These are phyloP conservation scores for Prinsepia uniflora DNA, from an alignment of 306 rosid species.

Conservation along the genomic window DNA sequence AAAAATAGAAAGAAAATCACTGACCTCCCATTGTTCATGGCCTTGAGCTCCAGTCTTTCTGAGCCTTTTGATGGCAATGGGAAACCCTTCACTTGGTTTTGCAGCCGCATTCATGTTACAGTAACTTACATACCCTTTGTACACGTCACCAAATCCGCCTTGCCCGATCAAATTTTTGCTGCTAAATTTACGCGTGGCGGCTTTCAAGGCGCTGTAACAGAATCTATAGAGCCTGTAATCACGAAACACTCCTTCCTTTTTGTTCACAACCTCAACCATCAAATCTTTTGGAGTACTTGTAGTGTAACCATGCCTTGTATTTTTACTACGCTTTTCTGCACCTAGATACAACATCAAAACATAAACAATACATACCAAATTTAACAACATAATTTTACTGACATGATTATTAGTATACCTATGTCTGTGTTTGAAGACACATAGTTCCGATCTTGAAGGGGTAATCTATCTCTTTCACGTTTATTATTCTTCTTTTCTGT, in stretches of 20 bases:
- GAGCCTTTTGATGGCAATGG: conserved; percentile 44
- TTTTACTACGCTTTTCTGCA: conserved; percentile 10
- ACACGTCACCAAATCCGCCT: conserved; percentile 48
- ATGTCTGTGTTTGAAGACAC: conserved; percentile 16
- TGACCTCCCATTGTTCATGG: conserved; percentile 43
- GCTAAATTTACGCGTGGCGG: conserved; percentile 38
- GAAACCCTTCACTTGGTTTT: conserved; percentile 24
- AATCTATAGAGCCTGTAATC: conserved; percentile 23
- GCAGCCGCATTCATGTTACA: conserved; percentile 25
- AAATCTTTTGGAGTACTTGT: conserved; percentile 1
- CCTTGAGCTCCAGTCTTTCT: conserved; percentile 31
- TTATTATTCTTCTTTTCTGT: conserved; percentile 9
- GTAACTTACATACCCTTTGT: conserved; percentile 28
- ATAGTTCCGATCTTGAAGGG: conserved; percentile 5
- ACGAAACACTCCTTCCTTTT: conserved; percentile 8
- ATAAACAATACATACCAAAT: background rate
- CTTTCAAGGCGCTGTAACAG: conserved; percentile 21
- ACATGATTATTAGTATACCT: background rate
- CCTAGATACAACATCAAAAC: background rate
- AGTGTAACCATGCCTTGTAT: conserved; percentile 4
- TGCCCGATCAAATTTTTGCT: conserved; percentile 35
- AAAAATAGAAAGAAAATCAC: background rate
- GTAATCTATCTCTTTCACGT: conserved; percentile 7
- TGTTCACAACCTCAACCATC: conserved; percentile 4
- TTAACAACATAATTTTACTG: too few relatives aligned